These are phyloP conservation scores for Hypoxylon subgilvum DNA, from an alignment of 495 filamentous ascomycete species.

Conservation along the genomic window DNA sequence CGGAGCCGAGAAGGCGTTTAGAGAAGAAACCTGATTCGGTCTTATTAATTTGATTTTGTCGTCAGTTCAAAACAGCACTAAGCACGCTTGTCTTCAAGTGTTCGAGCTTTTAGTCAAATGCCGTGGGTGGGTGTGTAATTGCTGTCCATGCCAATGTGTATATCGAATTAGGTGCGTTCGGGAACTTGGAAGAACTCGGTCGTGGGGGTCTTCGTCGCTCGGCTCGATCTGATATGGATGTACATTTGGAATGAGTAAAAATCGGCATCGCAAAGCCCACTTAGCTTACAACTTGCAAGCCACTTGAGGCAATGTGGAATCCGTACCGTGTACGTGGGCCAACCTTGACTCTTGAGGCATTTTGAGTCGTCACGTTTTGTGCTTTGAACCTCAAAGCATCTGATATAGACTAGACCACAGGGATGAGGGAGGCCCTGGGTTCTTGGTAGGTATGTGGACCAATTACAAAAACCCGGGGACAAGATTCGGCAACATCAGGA, in stretches of 20 bases:
- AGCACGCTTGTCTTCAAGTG: not conserved
- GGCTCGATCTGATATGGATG: slow-evolving; percentile 4
- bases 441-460: slow-evolving; percentile 2
- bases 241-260: not conserved
- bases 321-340: slow-evolving; percentile 1
- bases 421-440: slow-evolving; percentile 8
- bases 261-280: slow-evolving; percentile 17
- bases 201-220: slow-evolving; percentile 16
- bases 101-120: not conserved
- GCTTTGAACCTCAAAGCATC: slow-evolving; percentile 22
- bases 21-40: not conserved
- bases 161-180: not conserved
- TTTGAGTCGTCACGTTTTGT: slow-evolving; percentile 35
- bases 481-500: slow-evolving; percentile 24
- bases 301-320: not conserved
- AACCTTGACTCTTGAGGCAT: slow-evolving; percentile 24
- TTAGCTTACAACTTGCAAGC: not conserved
- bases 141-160: slow-evolving; percentile 3
- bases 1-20: slow-evolving; percentile 2
- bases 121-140: not conserved
- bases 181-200: slow-evolving; percentile 1
- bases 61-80: not conserved
- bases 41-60: slow-evolving; percentile 1
- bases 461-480: slow-evolving; percentile 12
- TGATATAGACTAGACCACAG: slow-evolving; percentile 26